Evolutionary conservation across 768 basidiomycete species (phyloP).

Genomic region (Fomitopsis serialis): DNA sequence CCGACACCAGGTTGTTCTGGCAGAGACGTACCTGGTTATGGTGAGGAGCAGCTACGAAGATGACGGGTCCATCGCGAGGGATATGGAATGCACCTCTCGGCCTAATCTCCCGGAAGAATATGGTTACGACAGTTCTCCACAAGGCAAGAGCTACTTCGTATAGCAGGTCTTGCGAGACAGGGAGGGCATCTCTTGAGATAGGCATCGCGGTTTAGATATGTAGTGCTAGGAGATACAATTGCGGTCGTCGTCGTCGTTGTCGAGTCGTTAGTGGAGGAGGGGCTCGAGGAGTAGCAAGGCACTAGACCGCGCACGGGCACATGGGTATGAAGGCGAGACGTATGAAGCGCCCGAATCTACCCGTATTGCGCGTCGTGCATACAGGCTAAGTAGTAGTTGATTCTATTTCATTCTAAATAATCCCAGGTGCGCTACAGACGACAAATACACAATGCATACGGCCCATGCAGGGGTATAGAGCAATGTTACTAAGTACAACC

Average conservation of each 20-base stretch:
- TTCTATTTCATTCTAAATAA: background rate
- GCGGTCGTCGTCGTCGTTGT: background rate
- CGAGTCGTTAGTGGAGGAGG: background rate
- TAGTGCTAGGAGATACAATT: background rate
- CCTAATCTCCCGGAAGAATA: slow-evolving; percentile 96
- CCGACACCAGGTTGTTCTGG: background rate
- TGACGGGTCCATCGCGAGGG: slow-evolving; percentile 82
- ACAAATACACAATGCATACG: background rate
- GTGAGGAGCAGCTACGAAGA: slow-evolving; percentile 65
- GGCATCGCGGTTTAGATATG: background rate
- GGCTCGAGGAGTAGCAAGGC: background rate
- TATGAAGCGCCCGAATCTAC: background rate
- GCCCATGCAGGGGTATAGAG: background rate
- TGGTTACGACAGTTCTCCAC: slow-evolving; percentile 80
- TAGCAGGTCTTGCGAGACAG: slow-evolving; percentile 23
- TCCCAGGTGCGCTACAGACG: too few species aligned
- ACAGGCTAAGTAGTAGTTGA: background rate
- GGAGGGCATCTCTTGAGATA: background rate
- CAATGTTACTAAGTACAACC: slow-evolving; percentile 1
- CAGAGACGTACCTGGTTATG: slow-evolving; percentile 19
- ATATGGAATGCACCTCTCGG: slow-evolving; percentile 94
- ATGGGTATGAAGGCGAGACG: background rate
- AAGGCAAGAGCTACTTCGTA: slow-evolving; percentile 81
- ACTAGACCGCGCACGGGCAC: background rate
- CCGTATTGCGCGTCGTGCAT: background rate